Evolutionary conservation across 1,139 yeast genomes (phyloP).

Genomic region (Kluyveromyces sp.): DNA sequence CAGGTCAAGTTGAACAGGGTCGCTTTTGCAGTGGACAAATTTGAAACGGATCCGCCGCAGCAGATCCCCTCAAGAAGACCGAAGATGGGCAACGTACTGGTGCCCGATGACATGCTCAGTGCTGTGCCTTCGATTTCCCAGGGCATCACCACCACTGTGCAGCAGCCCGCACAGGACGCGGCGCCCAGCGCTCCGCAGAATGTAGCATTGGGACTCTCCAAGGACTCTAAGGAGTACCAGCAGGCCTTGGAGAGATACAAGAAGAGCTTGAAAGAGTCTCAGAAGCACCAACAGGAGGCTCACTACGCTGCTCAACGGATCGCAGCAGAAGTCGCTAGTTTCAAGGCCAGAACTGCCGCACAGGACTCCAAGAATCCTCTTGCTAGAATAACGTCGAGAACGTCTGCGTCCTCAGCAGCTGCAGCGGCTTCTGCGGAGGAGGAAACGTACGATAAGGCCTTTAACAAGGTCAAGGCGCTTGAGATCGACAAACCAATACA

Average conservation of each 20-base stretch:
- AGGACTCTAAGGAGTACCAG: slow-evolving; percentile 43
- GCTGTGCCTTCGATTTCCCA: slow-evolving; percentile 60
- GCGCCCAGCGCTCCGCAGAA: not conserved
- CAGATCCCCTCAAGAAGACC: slow-evolving; percentile 90
- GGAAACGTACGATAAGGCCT: slow-evolving; percentile 8
- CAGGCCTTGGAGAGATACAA: slow-evolving; percentile 53
- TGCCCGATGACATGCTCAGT: slow-evolving; percentile 58
- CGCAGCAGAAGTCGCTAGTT: slow-evolving; percentile 54
- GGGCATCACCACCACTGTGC: slow-evolving; percentile 44
- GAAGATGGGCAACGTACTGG: slow-evolving; percentile 66
- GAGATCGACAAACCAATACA: slow-evolving; percentile 61
- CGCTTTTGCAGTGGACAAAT: slow-evolving; percentile 63
- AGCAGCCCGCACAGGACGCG: not conserved
- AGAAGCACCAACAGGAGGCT: slow-evolving; percentile 68
- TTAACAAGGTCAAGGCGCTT: slow-evolving; percentile 29
- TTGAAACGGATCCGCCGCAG: slow-evolving; percentile 82
- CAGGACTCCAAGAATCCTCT: slow-evolving; percentile 8
- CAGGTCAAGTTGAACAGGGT: slow-evolving; percentile 53
- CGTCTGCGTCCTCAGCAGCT: slow-evolving; percentile 22
- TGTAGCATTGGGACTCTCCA: slow-evolving; percentile 28
- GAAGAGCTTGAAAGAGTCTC: slow-evolving; percentile 51
- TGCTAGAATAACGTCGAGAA: slow-evolving; percentile 17
- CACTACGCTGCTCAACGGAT: slow-evolving; percentile 62
- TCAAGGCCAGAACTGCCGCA: slow-evolving; percentile 10
- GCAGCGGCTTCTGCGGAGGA: slow-evolving; percentile 24